These are phyloP conservation scores for Tricholoma flavovirens DNA, from an alignment of 768 basidiomycete species.

Conservation along the genomic window DNA sequence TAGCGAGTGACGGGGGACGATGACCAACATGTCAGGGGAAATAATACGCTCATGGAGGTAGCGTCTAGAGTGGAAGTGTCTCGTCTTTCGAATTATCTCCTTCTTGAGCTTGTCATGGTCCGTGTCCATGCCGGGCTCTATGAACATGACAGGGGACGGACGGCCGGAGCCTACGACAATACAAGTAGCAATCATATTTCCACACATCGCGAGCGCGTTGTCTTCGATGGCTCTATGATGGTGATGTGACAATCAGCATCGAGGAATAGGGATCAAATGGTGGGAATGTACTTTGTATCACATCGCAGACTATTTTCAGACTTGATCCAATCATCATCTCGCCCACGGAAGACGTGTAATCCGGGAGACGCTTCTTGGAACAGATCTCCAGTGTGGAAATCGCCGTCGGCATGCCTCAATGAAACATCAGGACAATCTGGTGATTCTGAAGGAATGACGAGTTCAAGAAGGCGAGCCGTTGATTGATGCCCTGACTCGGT, in stretches of 20 bases:
- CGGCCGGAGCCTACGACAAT: constrained; percentile 73
- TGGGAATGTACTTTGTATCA: constrained; percentile 51
- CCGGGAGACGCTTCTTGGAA: constrained; percentile 52
- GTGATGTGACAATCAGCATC: constrained; percentile 6
- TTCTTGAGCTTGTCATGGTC: constrained; percentile 57
- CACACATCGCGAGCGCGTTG: constrained; percentile 62
- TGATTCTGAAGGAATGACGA: constrained; percentile 52
- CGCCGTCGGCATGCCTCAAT: constrained; percentile 47
- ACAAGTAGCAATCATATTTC: constrained; percentile 61
- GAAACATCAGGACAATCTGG: constrained; percentile 53
- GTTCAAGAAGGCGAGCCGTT: constrained; percentile 46
- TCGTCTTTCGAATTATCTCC: constrained; percentile 67
- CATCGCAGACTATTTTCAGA: constrained; percentile 61
- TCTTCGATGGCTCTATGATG: constrained; percentile 64
- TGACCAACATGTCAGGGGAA: constrained; percentile 55
- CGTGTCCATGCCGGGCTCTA: constrained; percentile 54
- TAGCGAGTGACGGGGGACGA: constrained; percentile 60
- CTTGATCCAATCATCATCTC: constrained; percentile 73
- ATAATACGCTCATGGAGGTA: constrained; percentile 78
- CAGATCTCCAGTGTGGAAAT: constrained; percentile 66
- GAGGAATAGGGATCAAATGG: not conserved
- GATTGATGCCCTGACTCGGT: constrained; percentile 37
- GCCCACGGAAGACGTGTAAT: constrained; percentile 49
- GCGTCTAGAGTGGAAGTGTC: constrained; percentile 66
- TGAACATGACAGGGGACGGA: constrained; percentile 70